These are phyloP conservation scores for Chlamydomonas sphaeroides DNA, from an alignment of 139 green algal species.

Conservation along the genomic window DNA sequence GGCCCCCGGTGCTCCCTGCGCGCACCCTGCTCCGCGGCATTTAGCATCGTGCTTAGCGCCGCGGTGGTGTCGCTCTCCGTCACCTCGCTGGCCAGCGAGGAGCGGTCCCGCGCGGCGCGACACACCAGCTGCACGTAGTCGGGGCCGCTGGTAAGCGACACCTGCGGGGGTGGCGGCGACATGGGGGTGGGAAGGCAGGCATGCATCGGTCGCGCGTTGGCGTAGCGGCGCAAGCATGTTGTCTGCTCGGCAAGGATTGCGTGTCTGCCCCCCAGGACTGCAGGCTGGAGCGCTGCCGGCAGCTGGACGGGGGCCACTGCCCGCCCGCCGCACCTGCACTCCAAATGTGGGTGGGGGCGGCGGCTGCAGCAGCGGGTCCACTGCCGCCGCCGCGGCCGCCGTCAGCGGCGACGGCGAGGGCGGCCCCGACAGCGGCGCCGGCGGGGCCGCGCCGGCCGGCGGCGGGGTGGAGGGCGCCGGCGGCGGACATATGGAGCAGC, in stretches of 20 bases:
- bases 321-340: too few species aligned
- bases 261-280: too few species aligned
- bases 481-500: not conserved
- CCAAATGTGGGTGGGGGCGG: not conserved
- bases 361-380: conserved; percentile 1
- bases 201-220: too few species aligned
- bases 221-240: too few species aligned
- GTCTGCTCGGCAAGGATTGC: too few species aligned
- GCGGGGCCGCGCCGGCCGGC: not conserved
- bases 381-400: not conserved
- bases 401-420: not conserved
- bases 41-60: conserved; percentile 34
- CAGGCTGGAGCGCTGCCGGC: too few species aligned
- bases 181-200: too few species aligned
- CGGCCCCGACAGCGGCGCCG: not conserved
- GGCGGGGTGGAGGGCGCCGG: not conserved
- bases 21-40: conserved; percentile 17
- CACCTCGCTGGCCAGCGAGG: conserved; percentile 22
- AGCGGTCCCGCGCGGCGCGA: conserved; percentile 4
- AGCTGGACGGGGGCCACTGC: too few species aligned
- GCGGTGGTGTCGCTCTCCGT: conserved; percentile 44
- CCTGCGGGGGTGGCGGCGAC: too few species aligned
- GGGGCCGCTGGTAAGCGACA: not conserved
- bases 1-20: too few species aligned
- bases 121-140: conserved; percentile 50